phyloP scores from a whole-genome alignment of 305 asterid species.

The Coffea humblotiana region DNA sequence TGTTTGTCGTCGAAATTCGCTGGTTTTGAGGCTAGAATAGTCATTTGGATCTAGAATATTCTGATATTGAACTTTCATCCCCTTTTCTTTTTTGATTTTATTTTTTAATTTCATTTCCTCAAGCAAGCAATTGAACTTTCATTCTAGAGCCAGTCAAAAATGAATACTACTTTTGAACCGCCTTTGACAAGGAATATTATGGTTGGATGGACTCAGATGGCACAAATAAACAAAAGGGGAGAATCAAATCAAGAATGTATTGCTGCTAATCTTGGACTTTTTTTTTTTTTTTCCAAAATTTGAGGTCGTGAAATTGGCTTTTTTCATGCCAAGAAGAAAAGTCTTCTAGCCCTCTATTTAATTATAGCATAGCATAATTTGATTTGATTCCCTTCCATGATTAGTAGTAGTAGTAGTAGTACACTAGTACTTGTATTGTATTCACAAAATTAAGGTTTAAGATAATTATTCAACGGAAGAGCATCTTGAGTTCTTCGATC shows the following conservation, averaged over 20 bases:
- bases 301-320: neutral
- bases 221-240: slow-evolving; percentile 4
- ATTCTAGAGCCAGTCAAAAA: slow-evolving; percentile 19
- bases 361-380: too few relatives aligned
- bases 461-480: slow-evolving; percentile 32
- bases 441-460: neutral
- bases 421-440: neutral
- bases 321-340: neutral
- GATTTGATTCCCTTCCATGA: neutral
- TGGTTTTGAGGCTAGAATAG: neutral
- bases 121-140: slow-evolving; percentile 9
- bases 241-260: slow-evolving; percentile 24
- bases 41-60: slow-evolving; percentile 13
- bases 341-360: neutral
- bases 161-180: slow-evolving; percentile 12
- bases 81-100: too few relatives aligned
- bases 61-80: slow-evolving; percentile 11
- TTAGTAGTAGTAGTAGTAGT: neutral
- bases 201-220: slow-evolving; percentile 3
- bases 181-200: slow-evolving; percentile 22
- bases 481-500: slow-evolving; percentile 77
- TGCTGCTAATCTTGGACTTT: neutral
- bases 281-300: slow-evolving; percentile 8
- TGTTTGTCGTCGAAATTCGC: neutral
- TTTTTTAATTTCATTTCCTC: too few relatives aligned